Conservation (phyloP, 2,329 filamentous ascomycete species). For the Colletotrichum sp. region DNA sequence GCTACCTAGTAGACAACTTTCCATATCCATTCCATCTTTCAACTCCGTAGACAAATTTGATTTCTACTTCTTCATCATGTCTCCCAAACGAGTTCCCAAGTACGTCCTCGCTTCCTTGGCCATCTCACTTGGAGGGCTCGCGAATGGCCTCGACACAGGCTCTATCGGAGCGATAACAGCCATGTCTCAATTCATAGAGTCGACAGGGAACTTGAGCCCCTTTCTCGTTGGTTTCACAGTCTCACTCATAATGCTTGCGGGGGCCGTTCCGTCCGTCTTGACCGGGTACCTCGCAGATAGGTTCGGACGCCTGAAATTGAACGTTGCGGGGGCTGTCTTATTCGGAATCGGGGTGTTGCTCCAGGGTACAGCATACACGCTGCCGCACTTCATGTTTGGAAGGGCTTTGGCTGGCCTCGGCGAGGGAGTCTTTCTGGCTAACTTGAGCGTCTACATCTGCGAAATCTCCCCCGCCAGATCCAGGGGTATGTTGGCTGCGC, state of each 20-base stretch:
- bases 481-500: conserved; percentile 55
- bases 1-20: background rate
- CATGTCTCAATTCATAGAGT: conserved; percentile 35
- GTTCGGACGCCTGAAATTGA: conserved; percentile 54
- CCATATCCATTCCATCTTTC: fast-evolving
- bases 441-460: conserved; percentile 63
- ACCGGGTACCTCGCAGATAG: conserved; percentile 58
- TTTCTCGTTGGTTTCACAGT: conserved; percentile 64
- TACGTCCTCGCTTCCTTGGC: background rate
- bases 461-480: conserved; percentile 61
- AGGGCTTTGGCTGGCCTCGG: conserved; percentile 62
- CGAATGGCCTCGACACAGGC: conserved; percentile 39
- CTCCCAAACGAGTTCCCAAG: background rate
- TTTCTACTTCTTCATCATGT: background rate
- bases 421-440: conserved; percentile 63
- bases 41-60: fast-evolving
- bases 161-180: conserved; percentile 36
- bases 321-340: conserved; percentile 50
- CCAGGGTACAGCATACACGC: conserved; percentile 49
- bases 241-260: conserved; percentile 63
- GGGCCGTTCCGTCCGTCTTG: conserved; percentile 62
- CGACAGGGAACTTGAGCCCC: conserved; percentile 53
- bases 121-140: conserved; percentile 1
- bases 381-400: conserved; percentile 61
- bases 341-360: conserved; percentile 60